Base-by-base conservation (phyloP, 352 stramenopile species). In the Bremia lactucae region DNA sequence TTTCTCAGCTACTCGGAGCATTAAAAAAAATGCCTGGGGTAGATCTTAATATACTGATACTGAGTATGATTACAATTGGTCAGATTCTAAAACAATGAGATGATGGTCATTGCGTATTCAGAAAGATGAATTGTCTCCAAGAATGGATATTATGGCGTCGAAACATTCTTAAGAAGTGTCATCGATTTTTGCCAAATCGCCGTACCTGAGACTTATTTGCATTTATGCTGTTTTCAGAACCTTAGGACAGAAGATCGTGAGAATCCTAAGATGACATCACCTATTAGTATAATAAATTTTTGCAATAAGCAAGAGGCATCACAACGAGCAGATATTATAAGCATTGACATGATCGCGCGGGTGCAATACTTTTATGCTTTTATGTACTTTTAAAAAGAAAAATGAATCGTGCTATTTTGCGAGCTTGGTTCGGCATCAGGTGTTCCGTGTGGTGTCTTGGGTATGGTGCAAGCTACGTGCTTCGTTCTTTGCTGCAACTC, bases 391-490 rank as follows among this genome's bases (percentile, higher is more conserved):
- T 55, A 68, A 3, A 55, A 61, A 3, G 33, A 24, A 22, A 58
- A 75, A n/a, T n/a, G n/a, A n/a, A n/a, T n/a, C n/a, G n/a, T n/a
- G 33, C 55, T 88, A 8, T 57, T 68, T 24, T 98, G 94, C 56
- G 93, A n/a, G 94, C 24, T 62, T 98, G 15, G 72, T 93, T 36
- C 94, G 98, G 64, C 49, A 78, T 37, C 78, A 97, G 94, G 94
- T 23, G 94, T 94, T 2, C 94, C 94, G 2, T 98, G 94, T 46
- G 94, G 94, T 11, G 87, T 97, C 1, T 69, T 98, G 10, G 94
- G 94, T 8, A 83, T 94, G 4, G 70, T 98, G 0, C 92, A 98
- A 54, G 77, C 0, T 95, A 95, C 45, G 69, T 96, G 18, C 53
- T 98, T 23, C 63, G 67, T 20, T 81, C 87, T 35, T 52, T 97